Base-by-base conservation (phyloP, 768 basidiomycete species). In the Lactarius evosmus region DNA sequence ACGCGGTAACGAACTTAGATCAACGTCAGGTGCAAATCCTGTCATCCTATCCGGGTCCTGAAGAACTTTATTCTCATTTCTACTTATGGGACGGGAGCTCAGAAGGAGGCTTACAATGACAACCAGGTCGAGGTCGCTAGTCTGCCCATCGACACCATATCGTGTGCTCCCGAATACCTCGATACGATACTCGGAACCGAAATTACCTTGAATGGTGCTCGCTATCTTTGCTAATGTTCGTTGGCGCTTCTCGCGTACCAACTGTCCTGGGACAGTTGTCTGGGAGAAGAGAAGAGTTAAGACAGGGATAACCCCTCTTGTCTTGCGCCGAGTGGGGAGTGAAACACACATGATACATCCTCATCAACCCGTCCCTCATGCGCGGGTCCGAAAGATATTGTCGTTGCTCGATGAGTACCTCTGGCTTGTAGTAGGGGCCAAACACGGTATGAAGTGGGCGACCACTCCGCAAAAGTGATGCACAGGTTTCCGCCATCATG, bases 41-140 rank as follows among this genome's bases (percentile, higher is more conserved):
- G 68, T 36, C 38, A 70, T 69, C 33, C 70, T 62, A 2, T 69
- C 53, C 9, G 65, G 62, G 66, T 80, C 79, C 79, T 80, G 51
- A 14, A 56, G 32, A n/a, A n/a, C n/a, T n/a, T n/a, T 40, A 22
- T 9, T n/a, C 51, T 51, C 56, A 56, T 44, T 33, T 19, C 30
- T 7, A 49, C 60, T 44, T 19, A n/a, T 30, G 17, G 32, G 7
- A 41, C 53, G 36, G 52, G 34, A 27, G 52, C 36, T 55, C n/a
- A 55, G 9, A 52, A 16, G n/a, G 11, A 34, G 12, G 72, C 80
- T 62, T 59, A 85, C 85, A 3, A 83, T 59, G 44, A 87, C 71
- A 9, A 83, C 75, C 53, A 85, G 66, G 68, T 85, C 84, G 52
- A 85, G 69, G 68, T 85, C 84, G 65, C 83, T 82, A 2, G 56